Evolutionary conservation across 2,329 filamentous ascomycete genomes (phyloP), one percentile per base, ranked within the genome.

Genomic region (Fusarium tricinctum): DNA sequence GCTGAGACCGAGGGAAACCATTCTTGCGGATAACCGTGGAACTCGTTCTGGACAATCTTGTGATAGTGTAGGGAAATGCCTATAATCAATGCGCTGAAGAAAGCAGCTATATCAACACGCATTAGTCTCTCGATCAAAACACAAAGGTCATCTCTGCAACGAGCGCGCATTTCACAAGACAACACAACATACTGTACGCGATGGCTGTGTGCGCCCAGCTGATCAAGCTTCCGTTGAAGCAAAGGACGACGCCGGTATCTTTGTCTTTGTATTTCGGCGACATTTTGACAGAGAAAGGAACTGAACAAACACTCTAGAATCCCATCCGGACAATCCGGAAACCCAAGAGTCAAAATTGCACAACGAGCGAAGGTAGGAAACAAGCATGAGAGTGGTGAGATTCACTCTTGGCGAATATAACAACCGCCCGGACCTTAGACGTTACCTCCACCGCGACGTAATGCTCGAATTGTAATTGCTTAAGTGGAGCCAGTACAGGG

Each of bases 1-100:
- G 96, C 91, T 30, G 95, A 97, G 22, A 97, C 94, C 43, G 94
- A 97, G 60, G 94, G 94, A 76, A 97, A 97, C 94, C 94, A 97
- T 84, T 97, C 94, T 72, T 97, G 85, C 3, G 94, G 94, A 77
- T 97, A 97, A 73, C 93, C 93, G 80, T 94, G 97, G 82, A 94
- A 92, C 81, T 99, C 94, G 81, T 99, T 99, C 81, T 97, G 86
- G 57, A 99, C 96, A 73, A 99, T 99, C 84, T 99, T 99, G 77
- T 92, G 88, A 82, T 96, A 98, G 81, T 99, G 96, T 48, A 99
- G 86, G 56, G 85, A 86, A 57, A 90, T 84, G 70, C 95, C 95
- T 65, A 97, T 89, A 57, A 95, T 78, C 70, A 98, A 84, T 62
- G 95, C 95, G 77, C 93, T 93, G 68, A 97, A 69, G 77, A 98